Evolutionary conservation across 305 asterid species (phyloP).

Genomic region (Fraxinus floribunda): DNA sequence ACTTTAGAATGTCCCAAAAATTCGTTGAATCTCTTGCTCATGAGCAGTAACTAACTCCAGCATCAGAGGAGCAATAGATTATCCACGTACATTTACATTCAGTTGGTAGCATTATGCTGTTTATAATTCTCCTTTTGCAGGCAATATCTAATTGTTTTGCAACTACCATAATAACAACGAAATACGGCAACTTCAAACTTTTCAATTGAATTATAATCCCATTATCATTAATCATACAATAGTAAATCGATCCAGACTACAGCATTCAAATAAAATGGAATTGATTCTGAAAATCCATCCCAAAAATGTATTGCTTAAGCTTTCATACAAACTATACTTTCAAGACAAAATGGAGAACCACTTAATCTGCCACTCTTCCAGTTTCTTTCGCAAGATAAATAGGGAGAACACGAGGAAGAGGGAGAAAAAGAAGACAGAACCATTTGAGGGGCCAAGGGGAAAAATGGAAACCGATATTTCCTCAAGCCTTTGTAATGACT

Average conservation of each 20-base stretch:
- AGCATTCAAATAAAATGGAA: background rate
- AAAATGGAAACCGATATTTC: background rate
- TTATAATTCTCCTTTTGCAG: background rate
- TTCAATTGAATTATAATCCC: background rate
- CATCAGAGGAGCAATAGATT: background rate
- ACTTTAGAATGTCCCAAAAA: background rate
- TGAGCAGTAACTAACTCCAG: background rate
- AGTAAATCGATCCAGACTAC: background rate
- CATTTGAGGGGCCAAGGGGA: slow-evolving; percentile 5
- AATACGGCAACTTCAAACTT: background rate
- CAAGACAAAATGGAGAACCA: background rate
- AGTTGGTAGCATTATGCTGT: background rate
- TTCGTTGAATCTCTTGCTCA: background rate
- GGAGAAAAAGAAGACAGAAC: background rate
- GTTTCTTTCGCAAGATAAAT: background rate
- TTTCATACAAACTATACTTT: background rate
- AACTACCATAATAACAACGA: background rate
- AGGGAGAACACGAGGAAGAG: background rate
- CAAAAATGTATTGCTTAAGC: background rate
- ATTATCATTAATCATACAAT: background rate
- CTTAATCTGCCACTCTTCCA: background rate
- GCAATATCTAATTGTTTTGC: background rate
- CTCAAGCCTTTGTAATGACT: background rate
- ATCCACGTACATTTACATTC: background rate
- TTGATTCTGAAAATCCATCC: background rate